phyloP scores from a whole-genome alignment of 768 basidiomycete species.

The Pholiota conissans region DNA sequence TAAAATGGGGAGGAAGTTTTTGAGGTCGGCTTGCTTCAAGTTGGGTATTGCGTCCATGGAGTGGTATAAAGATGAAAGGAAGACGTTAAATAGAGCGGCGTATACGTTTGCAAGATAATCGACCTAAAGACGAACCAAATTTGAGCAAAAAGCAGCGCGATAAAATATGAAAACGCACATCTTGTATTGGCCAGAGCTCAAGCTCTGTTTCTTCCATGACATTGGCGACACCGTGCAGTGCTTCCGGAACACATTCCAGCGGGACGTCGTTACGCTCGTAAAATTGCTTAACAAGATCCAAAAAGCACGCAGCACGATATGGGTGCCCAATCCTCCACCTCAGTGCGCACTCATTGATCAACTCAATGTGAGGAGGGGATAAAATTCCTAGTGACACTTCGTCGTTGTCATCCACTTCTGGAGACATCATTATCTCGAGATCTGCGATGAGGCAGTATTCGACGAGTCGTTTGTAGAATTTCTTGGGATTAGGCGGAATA shows the following conservation, averaged over 20 bases:
- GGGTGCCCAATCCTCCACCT: conserved; percentile 87
- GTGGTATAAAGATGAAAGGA: conserved; percentile 84
- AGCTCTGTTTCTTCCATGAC: conserved; percentile 69
- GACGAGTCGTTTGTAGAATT: conserved; percentile 82
- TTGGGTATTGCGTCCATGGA: conserved; percentile 75
- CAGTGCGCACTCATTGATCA: conserved; percentile 85
- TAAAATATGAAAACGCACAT: conserved; percentile 57
- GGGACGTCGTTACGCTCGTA: conserved; percentile 91
- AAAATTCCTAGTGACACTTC: conserved; percentile 95
- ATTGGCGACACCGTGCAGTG: conserved; percentile 70
- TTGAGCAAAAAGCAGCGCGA: too few relatives aligned
- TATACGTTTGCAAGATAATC: conserved; percentile 71
- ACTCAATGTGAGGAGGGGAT: conserved; percentile 71
- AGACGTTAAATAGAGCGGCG: conserved; percentile 79
- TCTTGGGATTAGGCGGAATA: conserved; percentile 86
- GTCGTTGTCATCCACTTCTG: conserved; percentile 90
- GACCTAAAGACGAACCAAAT: too few relatives aligned
- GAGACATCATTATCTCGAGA: conserved; percentile 85
- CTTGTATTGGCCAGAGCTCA: conserved; percentile 76
- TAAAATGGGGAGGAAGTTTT: conserved; percentile 64
- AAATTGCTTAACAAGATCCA: conserved; percentile 83
- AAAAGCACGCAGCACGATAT: conserved; percentile 76
- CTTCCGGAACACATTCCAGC: conserved; percentile 92
- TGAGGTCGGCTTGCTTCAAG: conserved; percentile 70
- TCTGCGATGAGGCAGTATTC: conserved; percentile 83